A percentile compares a stretch with the other conserved stretches of the same genome.
Evolutionary conservation across 2,329 filamentous ascomycete genomes (phyloP).

Genomic region (Phaeophleospora eucalypticola): DNA sequence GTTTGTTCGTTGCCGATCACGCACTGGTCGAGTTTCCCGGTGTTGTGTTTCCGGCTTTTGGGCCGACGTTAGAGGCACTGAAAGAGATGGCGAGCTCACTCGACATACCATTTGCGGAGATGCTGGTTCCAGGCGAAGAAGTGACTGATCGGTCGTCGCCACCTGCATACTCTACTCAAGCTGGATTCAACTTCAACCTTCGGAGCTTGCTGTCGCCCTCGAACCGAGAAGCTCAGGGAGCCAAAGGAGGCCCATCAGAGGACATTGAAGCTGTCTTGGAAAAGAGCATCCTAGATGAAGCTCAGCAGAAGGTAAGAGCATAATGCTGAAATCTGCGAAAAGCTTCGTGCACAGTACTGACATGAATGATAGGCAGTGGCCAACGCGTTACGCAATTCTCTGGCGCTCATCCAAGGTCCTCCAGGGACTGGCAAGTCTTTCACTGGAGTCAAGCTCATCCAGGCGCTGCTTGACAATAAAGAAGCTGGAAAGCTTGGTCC

Average conservation of each 20-base stretch:
- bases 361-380: slow-evolving; percentile 51
- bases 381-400: slow-evolving; percentile 47
- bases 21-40: slow-evolving; percentile 59
- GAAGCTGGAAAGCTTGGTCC: slow-evolving; percentile 54
- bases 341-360: no score
- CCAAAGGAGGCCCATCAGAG: slow-evolving; percentile 5
- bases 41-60: slow-evolving; percentile 55
- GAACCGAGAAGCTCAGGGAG: slow-evolving; percentile 26
- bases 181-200: slow-evolving; percentile 47
- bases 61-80: slow-evolving; percentile 53
- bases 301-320: no score
- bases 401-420: slow-evolving; percentile 68
- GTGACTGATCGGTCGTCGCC: slow-evolving; percentile 33
- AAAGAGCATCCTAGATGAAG: slow-evolving; percentile 44
- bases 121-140: slow-evolving; percentile 25
- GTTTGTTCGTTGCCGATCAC: neutral
- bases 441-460: slow-evolving; percentile 61
- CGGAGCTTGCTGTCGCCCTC: slow-evolving; percentile 21
- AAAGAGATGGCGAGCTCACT: slow-evolving; percentile 45
- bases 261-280: slow-evolving; percentile 18
- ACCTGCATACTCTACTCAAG: slow-evolving; percentile 49
- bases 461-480: slow-evolving; percentile 51
- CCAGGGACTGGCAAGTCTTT: slow-evolving; percentile 75
- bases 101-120: slow-evolving; percentile 30
- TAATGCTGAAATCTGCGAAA: no score